Percentiles rank a stretch among this genome's conserved stretches.
Evolutionary conservation across 768 basidiomycete species (phyloP).

Genomic region (Leucosporidium yakuticum): DNA sequence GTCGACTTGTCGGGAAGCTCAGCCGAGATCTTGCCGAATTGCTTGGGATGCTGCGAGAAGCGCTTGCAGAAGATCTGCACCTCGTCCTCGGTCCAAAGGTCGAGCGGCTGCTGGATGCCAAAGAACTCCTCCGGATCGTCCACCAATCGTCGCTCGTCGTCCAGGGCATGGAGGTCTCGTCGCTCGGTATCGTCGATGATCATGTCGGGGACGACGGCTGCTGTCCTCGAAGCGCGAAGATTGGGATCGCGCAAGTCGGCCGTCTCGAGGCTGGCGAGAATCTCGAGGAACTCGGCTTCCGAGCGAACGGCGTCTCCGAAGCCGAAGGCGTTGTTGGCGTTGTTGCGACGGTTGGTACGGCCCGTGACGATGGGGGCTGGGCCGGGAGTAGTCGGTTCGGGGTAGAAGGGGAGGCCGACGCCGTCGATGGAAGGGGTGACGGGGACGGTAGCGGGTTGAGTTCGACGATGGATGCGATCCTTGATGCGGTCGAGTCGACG

Average conservation of each 20-base stretch:
- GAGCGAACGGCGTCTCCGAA: constrained; percentile 81
- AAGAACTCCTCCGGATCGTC: constrained; percentile 72
- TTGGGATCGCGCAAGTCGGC: constrained; percentile 90
- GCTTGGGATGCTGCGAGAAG: constrained; percentile 81
- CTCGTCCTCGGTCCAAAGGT: constrained; percentile 83
- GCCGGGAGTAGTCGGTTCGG: constrained; percentile 30
- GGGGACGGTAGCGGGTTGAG: background rate
- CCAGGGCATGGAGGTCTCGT: constrained; percentile 35
- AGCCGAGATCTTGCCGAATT: constrained; percentile 86
- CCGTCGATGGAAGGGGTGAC: constrained; percentile 36
- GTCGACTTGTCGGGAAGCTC: constrained; percentile 75
- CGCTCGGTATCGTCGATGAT: constrained; percentile 56
- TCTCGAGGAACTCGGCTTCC: constrained; percentile 94
- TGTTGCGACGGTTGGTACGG: constrained; percentile 40
- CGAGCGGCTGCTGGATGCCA: constrained; percentile 44
- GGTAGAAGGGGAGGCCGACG: constrained; percentile 31
- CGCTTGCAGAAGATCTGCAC: constrained; percentile 68
- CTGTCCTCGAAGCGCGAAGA: constrained; percentile 74
- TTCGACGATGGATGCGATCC: constrained; percentile 40
- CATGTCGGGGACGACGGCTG: constrained; percentile 88
- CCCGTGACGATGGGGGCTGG: constrained; percentile 18
- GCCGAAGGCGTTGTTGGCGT: constrained; percentile 3
- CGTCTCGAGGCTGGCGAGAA: constrained; percentile 85
- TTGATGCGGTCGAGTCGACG: constrained; percentile 59
- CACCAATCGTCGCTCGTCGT: constrained; percentile 76